phyloP scores from a whole-genome alignment of 805 yeast species.

The Saturnispora zaruensis region DNA sequence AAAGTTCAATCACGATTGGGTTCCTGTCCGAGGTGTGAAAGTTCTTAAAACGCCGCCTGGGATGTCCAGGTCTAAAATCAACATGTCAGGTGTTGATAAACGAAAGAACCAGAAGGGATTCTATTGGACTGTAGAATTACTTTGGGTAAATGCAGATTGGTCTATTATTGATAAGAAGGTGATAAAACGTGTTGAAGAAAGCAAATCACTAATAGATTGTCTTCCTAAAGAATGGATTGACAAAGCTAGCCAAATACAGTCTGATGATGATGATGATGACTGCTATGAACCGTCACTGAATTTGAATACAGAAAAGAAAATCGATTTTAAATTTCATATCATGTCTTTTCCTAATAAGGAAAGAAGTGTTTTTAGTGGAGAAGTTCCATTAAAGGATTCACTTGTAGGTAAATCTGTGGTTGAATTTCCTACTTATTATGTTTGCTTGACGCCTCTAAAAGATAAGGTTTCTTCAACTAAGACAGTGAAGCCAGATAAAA shows the following conservation, averaged over 20 bases:
- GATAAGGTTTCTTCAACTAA: slow-evolving; percentile 12
- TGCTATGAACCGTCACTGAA: neutral
- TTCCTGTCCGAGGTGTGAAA: slow-evolving; percentile 47
- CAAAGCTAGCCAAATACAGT: slow-evolving; percentile 31
- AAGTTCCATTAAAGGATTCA: slow-evolving; percentile 36
- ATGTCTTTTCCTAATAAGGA: slow-evolving; percentile 7
- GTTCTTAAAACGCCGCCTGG: slow-evolving; percentile 60
- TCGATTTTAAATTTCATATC: slow-evolving; percentile 4
- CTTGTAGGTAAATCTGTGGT: slow-evolving; percentile 53
- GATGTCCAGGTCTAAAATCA: slow-evolving; percentile 56
- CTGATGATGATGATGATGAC: neutral
- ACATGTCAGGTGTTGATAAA: slow-evolving; percentile 32
- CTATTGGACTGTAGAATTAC: slow-evolving; percentile 79
- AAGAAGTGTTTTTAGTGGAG: slow-evolving; percentile 16
- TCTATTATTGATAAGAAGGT: slow-evolving; percentile 14
- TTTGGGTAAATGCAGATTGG: slow-evolving; percentile 28
- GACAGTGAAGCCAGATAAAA: neutral
- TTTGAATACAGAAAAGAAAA: neutral
- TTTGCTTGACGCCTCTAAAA: slow-evolving; percentile 24
- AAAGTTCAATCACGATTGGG: slow-evolving; percentile 8
- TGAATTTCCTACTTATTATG: slow-evolving; percentile 68
- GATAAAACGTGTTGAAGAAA: slow-evolving; percentile 38
- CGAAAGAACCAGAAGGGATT: slow-evolving; percentile 27
- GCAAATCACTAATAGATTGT: slow-evolving; percentile 27
- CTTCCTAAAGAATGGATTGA: slow-evolving; percentile 29